Conservation (phyloP, 1,284 basidiomycete species). For the Fomitopsis schrenkii region DNA sequence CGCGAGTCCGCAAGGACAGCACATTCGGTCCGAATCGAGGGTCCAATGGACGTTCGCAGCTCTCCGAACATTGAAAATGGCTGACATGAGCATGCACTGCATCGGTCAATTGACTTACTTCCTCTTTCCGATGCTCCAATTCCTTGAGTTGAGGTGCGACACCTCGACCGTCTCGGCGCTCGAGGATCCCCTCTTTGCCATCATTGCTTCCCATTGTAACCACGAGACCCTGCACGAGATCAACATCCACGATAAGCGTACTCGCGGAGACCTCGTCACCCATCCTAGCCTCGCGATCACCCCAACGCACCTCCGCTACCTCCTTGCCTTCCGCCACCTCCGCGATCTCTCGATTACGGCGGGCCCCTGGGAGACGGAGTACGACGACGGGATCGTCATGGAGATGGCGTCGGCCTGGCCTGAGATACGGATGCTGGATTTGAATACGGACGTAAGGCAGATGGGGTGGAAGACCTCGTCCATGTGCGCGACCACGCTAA, state of each 20-base stretch:
- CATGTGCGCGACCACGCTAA: not conserved
- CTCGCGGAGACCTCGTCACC: not conserved
- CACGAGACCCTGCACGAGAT: not conserved
- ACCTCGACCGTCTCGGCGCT: not conserved
- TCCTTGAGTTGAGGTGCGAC: too few relatives aligned
- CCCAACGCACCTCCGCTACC: not conserved
- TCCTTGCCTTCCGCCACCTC: not conserved
- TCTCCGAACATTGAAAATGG: not conserved
- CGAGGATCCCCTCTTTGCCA: not conserved
- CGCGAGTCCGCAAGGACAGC: not conserved
- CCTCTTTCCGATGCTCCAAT: too few relatives aligned
- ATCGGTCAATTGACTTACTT: too few relatives aligned
- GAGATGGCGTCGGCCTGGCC: not conserved
- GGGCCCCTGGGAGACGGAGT: not conserved
- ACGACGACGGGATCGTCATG: not conserved
- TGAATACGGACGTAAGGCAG: not conserved
- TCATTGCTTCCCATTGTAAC: not conserved
- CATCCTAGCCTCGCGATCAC: not conserved
- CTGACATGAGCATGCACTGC: too few relatives aligned
- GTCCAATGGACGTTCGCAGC: not conserved
- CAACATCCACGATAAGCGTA: not conserved
- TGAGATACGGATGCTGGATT: not conserved
- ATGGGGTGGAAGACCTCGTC: not conserved
- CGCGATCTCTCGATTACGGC: not conserved
- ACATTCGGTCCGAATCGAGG: too few relatives aligned